Evolutionary conservation across 352 stramenopile genomes (phyloP).

Genomic region (Phytophthora cajani): DNA sequence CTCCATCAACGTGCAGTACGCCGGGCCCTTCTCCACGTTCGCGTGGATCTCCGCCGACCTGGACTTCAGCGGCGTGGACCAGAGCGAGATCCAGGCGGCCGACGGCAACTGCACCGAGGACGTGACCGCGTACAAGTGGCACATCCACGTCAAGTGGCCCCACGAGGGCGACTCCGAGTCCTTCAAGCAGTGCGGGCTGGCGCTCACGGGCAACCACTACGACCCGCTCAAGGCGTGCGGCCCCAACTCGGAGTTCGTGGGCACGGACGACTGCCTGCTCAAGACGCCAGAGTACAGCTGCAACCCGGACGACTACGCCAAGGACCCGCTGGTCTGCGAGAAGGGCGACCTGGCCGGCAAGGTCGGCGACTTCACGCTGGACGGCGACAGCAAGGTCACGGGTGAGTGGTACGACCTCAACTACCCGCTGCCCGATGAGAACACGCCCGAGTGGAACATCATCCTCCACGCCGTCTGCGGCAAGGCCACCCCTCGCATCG

Average conservation of each 20-base stretch:
- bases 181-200: conserved; percentile 48
- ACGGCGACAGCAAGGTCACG: conserved; percentile 33
- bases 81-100: conserved; percentile 33
- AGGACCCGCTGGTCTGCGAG: conserved; percentile 52
- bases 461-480: conserved; percentile 56
- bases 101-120: conserved; percentile 53
- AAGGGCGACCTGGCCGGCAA: conserved; percentile 68
- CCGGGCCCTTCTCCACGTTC: conserved; percentile 35
- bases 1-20: conserved; percentile 54
- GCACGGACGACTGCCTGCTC: conserved; percentile 42
- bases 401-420: conserved; percentile 35
- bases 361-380: conserved; percentile 44
- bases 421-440: conserved; percentile 44
- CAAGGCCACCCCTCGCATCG: conserved; percentile 46
- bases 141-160: conserved; percentile 64
- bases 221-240: conserved; percentile 62
- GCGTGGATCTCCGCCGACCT: conserved; percentile 44
- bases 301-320: conserved; percentile 42
- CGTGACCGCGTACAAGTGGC: conserved; percentile 56
- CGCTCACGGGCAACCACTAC: conserved; percentile 60
- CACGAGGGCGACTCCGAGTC: conserved; percentile 38
- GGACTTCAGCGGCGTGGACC: conserved; percentile 54
- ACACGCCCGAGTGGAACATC: conserved; percentile 55
- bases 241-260: conserved; percentile 56
- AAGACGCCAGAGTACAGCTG: conserved; percentile 53